Base-by-base conservation (phyloP, 192 early-diverging fungal species). In the Lobosporangium transversale region DNA sequence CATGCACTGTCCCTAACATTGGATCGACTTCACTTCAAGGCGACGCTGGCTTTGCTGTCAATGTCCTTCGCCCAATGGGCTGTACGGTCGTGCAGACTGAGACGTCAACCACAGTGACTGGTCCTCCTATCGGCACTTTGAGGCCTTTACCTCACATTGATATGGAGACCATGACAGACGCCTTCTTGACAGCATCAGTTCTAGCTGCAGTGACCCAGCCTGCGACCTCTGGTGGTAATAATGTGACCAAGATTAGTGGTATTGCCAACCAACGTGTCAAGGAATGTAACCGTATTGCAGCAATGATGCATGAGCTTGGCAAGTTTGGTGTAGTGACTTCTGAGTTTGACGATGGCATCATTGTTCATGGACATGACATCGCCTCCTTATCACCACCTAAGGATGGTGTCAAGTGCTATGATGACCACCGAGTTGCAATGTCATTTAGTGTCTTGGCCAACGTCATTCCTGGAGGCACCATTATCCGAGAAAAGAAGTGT, bases 141-240 rank as follows among this genome's bases (percentile, higher is more conserved):
- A 66, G 59, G 31, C 90, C 95, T 30, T 71, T 99, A 18, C 73
- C 88, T 11, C 66, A 83, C 29, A 91, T 99, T 58, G 94, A 99
- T 75, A 99, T 99, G 97, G 95, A 97, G 82, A 92, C 93, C 18
- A 97, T 99, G 96, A 99, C 97, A 0, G 97, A 99, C 68, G 97
- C 97, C 12, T 99, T 99, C 84, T 84, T 99, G 66, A 99, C 97
- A 0, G 95, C 96, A 0, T 87, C 93, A 1, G 95, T 92, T 30
- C 83, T 99, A 17, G 96, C 96, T 12, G 95, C 96, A 8, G 94
- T 95, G 9, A 94, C 97, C 0, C 83, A 67, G 33, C 59, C 66
- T 21, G 58, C 67, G 7, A 63, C 70, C 4, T 63, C 84, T 0
- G 83, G 71, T 18, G 62, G 64, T 18, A 88, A 88, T 31, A 84